Percentiles rank a stretch among this genome's conserved stretches.
Conservation (phyloP, 768 basidiomycete species). For the Lactifluus rugatus region DNA sequence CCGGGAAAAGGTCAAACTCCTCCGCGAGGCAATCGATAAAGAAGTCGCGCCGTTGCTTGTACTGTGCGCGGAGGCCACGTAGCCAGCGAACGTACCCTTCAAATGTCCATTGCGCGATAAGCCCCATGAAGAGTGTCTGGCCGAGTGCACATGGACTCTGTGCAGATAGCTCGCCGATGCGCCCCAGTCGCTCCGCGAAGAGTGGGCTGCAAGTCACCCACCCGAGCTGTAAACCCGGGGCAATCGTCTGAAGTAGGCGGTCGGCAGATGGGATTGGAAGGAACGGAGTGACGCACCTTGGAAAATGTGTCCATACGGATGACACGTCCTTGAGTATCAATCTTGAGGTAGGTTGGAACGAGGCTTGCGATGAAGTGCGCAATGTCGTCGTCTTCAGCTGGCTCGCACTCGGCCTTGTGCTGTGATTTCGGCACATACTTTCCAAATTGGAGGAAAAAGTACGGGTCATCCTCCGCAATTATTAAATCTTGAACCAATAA, state of each 20-base stretch:
- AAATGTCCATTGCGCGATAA: conserved; percentile 57
- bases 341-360: conserved; percentile 52
- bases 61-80: conserved; percentile 48
- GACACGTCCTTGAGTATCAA: conserved; percentile 76
- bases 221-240: conserved; percentile 68
- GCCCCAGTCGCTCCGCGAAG: conserved; percentile 67
- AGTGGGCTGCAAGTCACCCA: conserved; percentile 71
- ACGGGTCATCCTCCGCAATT: conserved; percentile 80
- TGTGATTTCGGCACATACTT: conserved; percentile 39
- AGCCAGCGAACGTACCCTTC: conserved; percentile 74
- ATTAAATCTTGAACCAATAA: conserved; percentile 42
- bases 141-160: conserved; percentile 66
- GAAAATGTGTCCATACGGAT: conserved; percentile 76
- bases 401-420: conserved; percentile 20
- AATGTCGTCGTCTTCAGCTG: conserved; percentile 28
- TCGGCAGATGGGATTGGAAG: too few species aligned
- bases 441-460: conserved; percentile 63
- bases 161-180: conserved; percentile 57
- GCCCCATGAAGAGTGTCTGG: conserved; percentile 52
- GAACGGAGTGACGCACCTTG: conserved; percentile 36
- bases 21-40: conserved; percentile 56
- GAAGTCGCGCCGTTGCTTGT: conserved; percentile 48
- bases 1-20: conserved; percentile 47
- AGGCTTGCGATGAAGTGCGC: conserved; percentile 43
- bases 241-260: too few species aligned